Conservation (phyloP, 345 rosid species). For the Populus tremula region DNA sequence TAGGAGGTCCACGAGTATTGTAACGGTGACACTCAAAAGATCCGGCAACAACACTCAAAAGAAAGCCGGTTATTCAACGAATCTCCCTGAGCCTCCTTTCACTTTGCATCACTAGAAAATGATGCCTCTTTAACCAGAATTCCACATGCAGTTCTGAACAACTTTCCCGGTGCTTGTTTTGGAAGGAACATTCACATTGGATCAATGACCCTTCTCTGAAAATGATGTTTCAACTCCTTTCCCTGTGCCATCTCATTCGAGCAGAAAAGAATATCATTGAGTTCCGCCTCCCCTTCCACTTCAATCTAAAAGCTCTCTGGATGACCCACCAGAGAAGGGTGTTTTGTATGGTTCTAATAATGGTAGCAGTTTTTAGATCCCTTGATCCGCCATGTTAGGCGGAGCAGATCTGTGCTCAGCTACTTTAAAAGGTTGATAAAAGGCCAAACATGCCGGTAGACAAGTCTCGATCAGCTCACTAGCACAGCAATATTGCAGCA, state of each 20-base stretch:
- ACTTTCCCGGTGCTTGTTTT: not conserved
- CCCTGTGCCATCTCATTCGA: constrained; percentile 3
- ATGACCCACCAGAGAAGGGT: constrained; percentile 18
- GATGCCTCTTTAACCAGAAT: not conserved
- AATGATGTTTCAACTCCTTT: constrained; percentile 14
- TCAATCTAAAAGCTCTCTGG: not conserved
- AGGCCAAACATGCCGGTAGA: not conserved
- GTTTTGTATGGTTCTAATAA: not conserved
- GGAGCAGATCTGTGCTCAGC: not conserved
- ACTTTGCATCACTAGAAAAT: not conserved
- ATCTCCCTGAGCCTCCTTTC: not conserved
- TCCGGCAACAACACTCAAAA: not conserved
- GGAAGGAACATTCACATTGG: not conserved
- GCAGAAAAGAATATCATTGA: constrained; percentile 19
- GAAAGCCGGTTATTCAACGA: not conserved
- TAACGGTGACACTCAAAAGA: not conserved
- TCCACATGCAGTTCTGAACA: not conserved
- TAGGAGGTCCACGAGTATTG: not conserved
- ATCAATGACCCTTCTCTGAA: not conserved
- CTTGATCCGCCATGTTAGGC: not conserved
- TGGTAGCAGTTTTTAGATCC: not conserved
- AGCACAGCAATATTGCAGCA: not conserved
- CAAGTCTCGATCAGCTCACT: not conserved
- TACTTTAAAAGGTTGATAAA: not conserved
- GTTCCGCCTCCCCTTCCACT: constrained; percentile 19